Conservation (phyloP, 257 asterid genomes). For the Ballota nigra region DNA sequence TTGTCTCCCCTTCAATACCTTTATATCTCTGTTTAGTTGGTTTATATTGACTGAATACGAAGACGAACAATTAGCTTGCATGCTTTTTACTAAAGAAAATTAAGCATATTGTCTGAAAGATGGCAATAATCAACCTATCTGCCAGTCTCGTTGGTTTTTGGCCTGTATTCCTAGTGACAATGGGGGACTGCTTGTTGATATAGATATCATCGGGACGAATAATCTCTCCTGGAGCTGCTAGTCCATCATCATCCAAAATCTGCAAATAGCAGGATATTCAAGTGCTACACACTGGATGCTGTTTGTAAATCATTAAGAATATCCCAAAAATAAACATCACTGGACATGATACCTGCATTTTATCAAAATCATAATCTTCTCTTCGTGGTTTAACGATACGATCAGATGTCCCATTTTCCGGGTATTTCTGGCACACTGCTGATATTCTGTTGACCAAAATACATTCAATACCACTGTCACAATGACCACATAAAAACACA, state of each 20-base stretch:
- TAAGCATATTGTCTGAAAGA: conserved; percentile 1
- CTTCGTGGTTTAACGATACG: conserved; percentile 63
- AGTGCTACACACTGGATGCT: conserved; percentile 5
- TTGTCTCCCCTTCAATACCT: conserved; percentile 78
- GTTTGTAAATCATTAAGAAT: neutral
- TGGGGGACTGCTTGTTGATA: conserved; percentile 75
- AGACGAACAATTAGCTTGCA: conserved; percentile 20
- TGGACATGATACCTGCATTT: conserved; percentile 60
- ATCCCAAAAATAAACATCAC: conserved; percentile 1
- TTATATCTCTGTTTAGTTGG: conserved; percentile 50
- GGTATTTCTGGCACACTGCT: conserved; percentile 58
- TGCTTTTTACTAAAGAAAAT: conserved; percentile 15
- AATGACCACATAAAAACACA: conserved; percentile 7
- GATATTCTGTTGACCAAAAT: conserved; percentile 44
- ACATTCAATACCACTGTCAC: conserved; percentile 14
- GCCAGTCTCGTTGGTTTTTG: conserved; percentile 34
- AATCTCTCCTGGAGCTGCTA: conserved; percentile 93
- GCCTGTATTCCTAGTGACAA: conserved; percentile 34
- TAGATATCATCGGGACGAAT: conserved; percentile 63
- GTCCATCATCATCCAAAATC: conserved; percentile 91
- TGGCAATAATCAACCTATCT: conserved; percentile 50
- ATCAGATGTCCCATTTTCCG: conserved; percentile 52
- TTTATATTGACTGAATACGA: conserved; percentile 47
- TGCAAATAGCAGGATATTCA: conserved; percentile 33
- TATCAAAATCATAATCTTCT: conserved; percentile 50